Base-by-base conservation (phyloP, 805 yeast species). In the Cyberlindnera meyerae region DNA sequence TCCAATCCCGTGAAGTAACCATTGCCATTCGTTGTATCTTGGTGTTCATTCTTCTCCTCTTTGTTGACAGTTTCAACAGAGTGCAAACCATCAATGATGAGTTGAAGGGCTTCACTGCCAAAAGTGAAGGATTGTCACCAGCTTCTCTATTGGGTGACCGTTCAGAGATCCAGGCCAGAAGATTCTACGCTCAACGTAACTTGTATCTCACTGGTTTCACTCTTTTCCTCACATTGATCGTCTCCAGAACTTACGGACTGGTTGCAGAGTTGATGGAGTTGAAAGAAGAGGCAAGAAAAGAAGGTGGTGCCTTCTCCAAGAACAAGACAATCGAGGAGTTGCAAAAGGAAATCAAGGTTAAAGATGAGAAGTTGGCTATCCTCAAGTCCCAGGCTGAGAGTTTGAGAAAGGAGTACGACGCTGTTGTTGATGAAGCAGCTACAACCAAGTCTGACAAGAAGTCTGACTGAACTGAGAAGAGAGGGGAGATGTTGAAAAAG, bases 161-260 rank as follows among this genome's bases (percentile, higher is more conserved):
- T 41, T 66, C 87, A 15, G 97, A 93, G 55, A 70, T 84, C 38
- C 88, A 83, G 61, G 93, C 96, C 16, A 77, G 96, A 62, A 75
- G 88, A 55, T 93, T 93, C 63, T 89, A 89, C 57, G 87, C 97
- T 15, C 98, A 93, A 66, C 79, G 99, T 66, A 93, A 93, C 69
- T 77, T 88, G 81, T 93, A 93, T 54, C 71, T 93, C 34, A 87
- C 96, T 49, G 99, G 99, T 1, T 87, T 89, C 63, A 88, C 97
- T 2, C 73, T 93, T 59, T 93, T 93, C 60, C 68, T 93, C 54
- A 84, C 96, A 2, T 70, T 89, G 55, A 82, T 87, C 35, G 77
- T 89, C 48, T 79, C 82, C 54, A 75, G 97, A 64, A 87, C 96
- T 3, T 87, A 84, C 60, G 68, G 77, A 4, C 69, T 88, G 47